Evolutionary conservation across 768 basidiomycete genomes (phyloP).

Genomic region (Lactifluus hygrophoroides): DNA sequence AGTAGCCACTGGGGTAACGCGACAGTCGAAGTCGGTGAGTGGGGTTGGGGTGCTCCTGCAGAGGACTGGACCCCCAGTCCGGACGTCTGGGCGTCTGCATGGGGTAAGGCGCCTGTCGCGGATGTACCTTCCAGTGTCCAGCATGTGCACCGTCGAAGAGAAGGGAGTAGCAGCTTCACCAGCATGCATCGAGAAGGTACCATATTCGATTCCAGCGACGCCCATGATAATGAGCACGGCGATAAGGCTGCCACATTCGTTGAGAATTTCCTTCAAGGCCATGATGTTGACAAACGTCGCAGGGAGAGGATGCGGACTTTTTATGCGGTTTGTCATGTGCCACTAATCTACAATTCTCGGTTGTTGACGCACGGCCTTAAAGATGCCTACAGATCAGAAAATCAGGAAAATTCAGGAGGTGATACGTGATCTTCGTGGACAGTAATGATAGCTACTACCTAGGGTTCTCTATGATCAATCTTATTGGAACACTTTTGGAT

Average conservation of each 20-base stretch:
- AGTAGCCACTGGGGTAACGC: background rate
- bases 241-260: slow-evolving; percentile 33
- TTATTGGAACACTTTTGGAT: background rate
- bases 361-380: background rate
- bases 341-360: background rate
- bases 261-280: slow-evolving; percentile 37
- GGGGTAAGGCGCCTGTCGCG: background rate
- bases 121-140: background rate
- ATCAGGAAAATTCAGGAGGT: slow-evolving; percentile 43
- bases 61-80: slow-evolving; percentile 16
- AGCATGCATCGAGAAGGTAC: slow-evolving; percentile 12
- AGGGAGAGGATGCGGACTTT: slow-evolving; percentile 42
- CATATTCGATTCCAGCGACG: background rate
- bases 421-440: slow-evolving; percentile 32
- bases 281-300: slow-evolving; percentile 32
- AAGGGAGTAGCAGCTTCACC: slow-evolving; percentile 11
- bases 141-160: background rate
- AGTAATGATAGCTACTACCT: slow-evolving; percentile 7
- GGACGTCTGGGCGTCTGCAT: slow-evolving; percentile 9
- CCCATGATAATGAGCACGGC: background rate
- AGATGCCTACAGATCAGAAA: slow-evolving; percentile 53
- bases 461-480: background rate
- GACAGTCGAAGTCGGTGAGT: slow-evolving; percentile 2
- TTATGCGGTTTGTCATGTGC: slow-evolving; percentile 34
- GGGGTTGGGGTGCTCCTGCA: slow-evolving; percentile 13